Conservation (phyloP, 371 early-diverging fungal genomes). For the Haplosporangium sp. region DNA sequence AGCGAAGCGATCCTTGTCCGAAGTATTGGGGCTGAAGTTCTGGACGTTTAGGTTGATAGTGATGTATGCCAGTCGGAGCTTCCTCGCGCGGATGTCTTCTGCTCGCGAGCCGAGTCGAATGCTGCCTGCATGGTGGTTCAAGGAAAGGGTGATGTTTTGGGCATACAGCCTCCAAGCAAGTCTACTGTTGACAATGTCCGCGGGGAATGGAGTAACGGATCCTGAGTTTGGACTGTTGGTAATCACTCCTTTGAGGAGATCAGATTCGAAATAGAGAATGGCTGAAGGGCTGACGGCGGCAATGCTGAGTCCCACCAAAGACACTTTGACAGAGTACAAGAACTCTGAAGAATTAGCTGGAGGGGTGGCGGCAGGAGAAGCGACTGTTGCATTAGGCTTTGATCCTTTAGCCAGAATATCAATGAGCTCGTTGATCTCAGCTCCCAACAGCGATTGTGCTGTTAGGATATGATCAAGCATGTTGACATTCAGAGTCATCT, state of each 20-base stretch:
- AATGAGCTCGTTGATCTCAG: constrained; percentile 81
- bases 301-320: constrained; percentile 71
- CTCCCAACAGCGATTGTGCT: constrained; percentile 80
- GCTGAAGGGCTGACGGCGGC: constrained; percentile 77
- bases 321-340: constrained; percentile 70
- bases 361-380: constrained; percentile 12
- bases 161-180: constrained; percentile 69
- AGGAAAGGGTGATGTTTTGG: constrained; percentile 65
- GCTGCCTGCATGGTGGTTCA: constrained; percentile 65
- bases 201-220: constrained; percentile 14
- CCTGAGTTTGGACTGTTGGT: constrained; percentile 57
- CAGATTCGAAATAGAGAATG: constrained; percentile 73
- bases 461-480: constrained; percentile 83
- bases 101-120: constrained; percentile 44
- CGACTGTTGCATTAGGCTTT: constrained; percentile 10
- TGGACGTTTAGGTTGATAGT: constrained; percentile 73
- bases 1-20: constrained; percentile 30
- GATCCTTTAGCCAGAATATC: constrained; percentile 70
- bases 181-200: constrained; percentile 21
- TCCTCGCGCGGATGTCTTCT: constrained; percentile 55
- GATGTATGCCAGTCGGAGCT: constrained; percentile 77
- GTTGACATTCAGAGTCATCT: constrained; percentile 73
- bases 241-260: constrained; percentile 69
- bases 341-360: constrained; percentile 8
- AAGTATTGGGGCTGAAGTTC: constrained; percentile 58